These are phyloP conservation scores for Cucumis sativus DNA, from an alignment of 306 rosid species.

Conservation along the genomic window Cucumber_9930_V3 NC_026655.2:6938001-6938500, in stretches of 20 bases:
- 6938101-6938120: background rate
- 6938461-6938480: background rate
- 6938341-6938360: slow-evolving; percentile 4
- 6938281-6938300: slow-evolving; percentile 29
- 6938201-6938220: slow-evolving; percentile 31
- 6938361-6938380: background rate
- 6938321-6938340: slow-evolving; percentile 22
- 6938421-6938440: background rate
- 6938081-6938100: background rate
- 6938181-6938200: slow-evolving; percentile 10
- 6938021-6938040: background rate
- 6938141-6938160: slow-evolving; percentile 18
- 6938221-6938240: slow-evolving; percentile 37
- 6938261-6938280: slow-evolving; percentile 38
- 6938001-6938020: background rate
- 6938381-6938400: background rate
- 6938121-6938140: slow-evolving; percentile 30
- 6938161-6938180: slow-evolving; percentile 19
- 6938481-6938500: background rate
- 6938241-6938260: slow-evolving; percentile 30
- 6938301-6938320: slow-evolving; percentile 23
- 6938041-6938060: slow-evolving; percentile 3
- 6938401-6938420: background rate
- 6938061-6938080: background rate
- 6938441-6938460: background rate